These are phyloP conservation scores for Xylaria castorea DNA, from an alignment of 495 filamentous ascomycete genomes.

Conservation along the genomic window DNA sequence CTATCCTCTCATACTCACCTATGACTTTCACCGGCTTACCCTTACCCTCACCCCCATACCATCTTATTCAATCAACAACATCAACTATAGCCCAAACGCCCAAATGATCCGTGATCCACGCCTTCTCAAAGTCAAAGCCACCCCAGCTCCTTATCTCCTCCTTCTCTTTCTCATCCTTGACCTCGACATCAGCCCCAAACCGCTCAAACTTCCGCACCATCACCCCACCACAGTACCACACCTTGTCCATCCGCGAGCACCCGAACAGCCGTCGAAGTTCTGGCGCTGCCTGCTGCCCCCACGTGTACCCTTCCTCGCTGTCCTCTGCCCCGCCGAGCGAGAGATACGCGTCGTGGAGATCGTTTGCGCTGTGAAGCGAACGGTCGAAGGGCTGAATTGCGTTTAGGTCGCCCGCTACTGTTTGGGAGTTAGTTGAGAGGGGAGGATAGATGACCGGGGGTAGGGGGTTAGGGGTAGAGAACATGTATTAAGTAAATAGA, in stretches of 20 bases:
- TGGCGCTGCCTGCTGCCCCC: slow-evolving; percentile 58
- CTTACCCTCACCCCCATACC: neutral
- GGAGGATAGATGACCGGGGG: neutral
- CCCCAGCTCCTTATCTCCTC: slow-evolving; percentile 27
- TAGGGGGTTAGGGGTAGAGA: neutral
- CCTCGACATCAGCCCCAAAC: slow-evolving; percentile 46
- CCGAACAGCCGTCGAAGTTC: slow-evolving; percentile 47
- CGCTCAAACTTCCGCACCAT: slow-evolving; percentile 38
- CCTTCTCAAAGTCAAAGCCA: slow-evolving; percentile 37
- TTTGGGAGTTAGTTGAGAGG: neutral
- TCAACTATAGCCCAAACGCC: slow-evolving; percentile 36
- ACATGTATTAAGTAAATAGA: neutral
- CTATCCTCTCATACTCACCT: too few species aligned
- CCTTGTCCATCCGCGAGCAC: slow-evolving; percentile 60
- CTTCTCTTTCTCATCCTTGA: slow-evolving; percentile 30
- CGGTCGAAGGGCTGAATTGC: slow-evolving; percentile 61
- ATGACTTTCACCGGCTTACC: neutral
- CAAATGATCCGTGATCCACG: slow-evolving; percentile 61
- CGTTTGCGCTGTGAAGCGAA: slow-evolving; percentile 52
- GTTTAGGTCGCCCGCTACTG: slow-evolving; percentile 60
- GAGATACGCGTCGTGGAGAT: slow-evolving; percentile 60
- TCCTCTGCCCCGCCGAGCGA: slow-evolving; percentile 57
- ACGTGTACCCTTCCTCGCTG: slow-evolving; percentile 59
- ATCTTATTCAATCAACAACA: neutral
- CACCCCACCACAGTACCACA: slow-evolving; percentile 41